Percentiles rank a stretch among this genome's conserved stretches.
Conservation (phyloP, 495 filamentous ascomycete genomes). For the Tuber umbilicatum region DNA sequence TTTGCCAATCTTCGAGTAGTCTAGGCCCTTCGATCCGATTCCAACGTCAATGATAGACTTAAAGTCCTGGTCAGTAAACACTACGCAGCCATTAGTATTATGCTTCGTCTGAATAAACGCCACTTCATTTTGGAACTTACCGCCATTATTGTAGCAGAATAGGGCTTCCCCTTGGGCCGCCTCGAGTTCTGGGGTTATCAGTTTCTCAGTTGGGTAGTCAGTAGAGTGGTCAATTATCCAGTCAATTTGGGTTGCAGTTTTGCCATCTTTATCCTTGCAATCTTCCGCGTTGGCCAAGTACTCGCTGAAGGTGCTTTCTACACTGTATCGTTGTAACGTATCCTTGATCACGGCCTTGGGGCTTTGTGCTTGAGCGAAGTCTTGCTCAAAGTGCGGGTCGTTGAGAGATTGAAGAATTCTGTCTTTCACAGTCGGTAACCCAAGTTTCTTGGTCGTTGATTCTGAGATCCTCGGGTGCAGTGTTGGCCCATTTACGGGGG, state of each 20-base stretch:
- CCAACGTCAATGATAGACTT: conserved; percentile 45
- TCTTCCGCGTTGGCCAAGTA: conserved; percentile 49
- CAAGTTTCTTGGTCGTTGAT: conserved; percentile 30
- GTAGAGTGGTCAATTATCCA: conserved; percentile 44
- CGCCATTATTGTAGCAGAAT: conserved; percentile 44
- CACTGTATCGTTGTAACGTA: conserved; percentile 44
- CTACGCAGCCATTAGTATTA: conserved; percentile 15
- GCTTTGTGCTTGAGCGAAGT: conserved; percentile 44
- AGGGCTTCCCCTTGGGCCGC: conserved; percentile 44
- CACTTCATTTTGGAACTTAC: conserved; percentile 14
- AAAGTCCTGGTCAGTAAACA: conserved; percentile 44
- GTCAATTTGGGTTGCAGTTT: conserved; percentile 39
- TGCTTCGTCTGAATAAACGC: not conserved
- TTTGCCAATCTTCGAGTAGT: conserved; percentile 43
- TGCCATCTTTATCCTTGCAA: conserved; percentile 10
- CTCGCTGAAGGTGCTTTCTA: conserved; percentile 46
- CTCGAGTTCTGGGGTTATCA: conserved; percentile 39
- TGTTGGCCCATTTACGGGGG: not conserved
- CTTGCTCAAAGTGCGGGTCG: conserved; percentile 43
- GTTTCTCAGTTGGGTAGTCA: conserved; percentile 13
- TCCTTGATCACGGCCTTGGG: conserved; percentile 43
- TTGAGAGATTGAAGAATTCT: conserved; percentile 33
- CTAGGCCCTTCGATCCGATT: conserved; percentile 43
- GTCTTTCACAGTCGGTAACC: conserved; percentile 39
- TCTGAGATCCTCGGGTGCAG: conserved; percentile 40